Evolutionary conservation across 306 rosid genomes (phyloP), one percentile per base, ranked within the genome.

Genomic region (Mucuna pruriens): DNA sequence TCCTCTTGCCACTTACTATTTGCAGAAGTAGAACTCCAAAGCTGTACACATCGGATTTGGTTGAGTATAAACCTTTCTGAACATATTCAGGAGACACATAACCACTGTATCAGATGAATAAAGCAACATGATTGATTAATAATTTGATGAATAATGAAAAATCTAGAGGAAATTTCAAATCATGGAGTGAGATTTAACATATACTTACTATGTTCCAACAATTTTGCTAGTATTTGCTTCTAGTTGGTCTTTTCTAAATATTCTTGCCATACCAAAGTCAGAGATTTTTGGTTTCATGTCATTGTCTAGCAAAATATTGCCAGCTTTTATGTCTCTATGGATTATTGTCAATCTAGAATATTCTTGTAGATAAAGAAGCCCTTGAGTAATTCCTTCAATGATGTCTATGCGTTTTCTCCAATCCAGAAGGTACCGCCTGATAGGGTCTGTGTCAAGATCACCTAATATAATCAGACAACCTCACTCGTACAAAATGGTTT

Each of bases 351-450:
- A 48, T 58, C 77, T 79, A 0, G 83, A 87, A 69, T 84, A 69
- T 9, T 82, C 76, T 82, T 84, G 85, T 3, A 87, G 86, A 79
- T 87, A 82, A 11, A 87, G 60, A 64, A 87, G 85, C 15, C 88
- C 86, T 1, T 79, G 88, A 39, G 75, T 66, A 63, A 87, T 15
- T 22, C 88, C 88, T 71, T 87, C 85, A 57, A 84, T 82, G 68
- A 87, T 71, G 10, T 2, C 52, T 12, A 82, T 71, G 2, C 79
- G 76, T 58, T 65, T 84, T 3, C 19, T 19, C 86, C 88, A 85
- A 65, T 85, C 85, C 11, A 84, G 20, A 0, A 63, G 9, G 64
- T 4, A 11, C 5, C 25, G 20, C 49, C 61, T 64, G 3, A 13
- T 3, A 8, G 83, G 79, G 67, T 87, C 85, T 85, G 22, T 31